Evolutionary conservation across 2,329 filamentous ascomycete genomes (phyloP).

Genomic region (Colletotrichum horii): DNA sequence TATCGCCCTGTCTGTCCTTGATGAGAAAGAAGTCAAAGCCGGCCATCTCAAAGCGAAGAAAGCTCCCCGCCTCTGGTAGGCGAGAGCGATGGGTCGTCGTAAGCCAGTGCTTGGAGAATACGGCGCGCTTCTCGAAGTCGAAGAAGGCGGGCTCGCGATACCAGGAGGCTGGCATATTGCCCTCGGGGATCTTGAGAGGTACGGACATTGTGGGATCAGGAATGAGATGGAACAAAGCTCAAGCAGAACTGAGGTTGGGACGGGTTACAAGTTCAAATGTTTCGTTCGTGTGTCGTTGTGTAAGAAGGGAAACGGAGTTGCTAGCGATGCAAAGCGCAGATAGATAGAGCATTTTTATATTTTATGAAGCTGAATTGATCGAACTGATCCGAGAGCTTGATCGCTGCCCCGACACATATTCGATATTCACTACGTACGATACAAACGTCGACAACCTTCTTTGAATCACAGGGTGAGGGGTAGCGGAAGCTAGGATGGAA

Average conservation of each 20-base stretch:
- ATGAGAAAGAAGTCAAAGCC: conserved; percentile 23
- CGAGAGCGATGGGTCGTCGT: conserved; percentile 25
- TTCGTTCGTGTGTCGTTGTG: neutral
- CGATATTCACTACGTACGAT: accelerated
- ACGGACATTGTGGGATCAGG: neutral
- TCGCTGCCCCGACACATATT: neutral
- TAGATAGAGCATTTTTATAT: neutral
- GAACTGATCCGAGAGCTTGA: neutral
- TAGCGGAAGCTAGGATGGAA: neutral
- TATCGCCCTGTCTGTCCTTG: conserved; percentile 18
- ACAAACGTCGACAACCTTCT: neutral
- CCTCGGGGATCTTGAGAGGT: neutral
- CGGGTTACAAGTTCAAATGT: neutral
- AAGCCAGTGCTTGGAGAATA: conserved; percentile 41
- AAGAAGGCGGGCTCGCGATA: conserved; percentile 36
- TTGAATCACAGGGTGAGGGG: neutral
- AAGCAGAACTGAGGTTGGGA: neutral
- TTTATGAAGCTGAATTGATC: neutral
- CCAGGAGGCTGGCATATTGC: conserved; percentile 26
- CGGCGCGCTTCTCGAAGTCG: conserved; percentile 41
- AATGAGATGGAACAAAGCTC: neutral
- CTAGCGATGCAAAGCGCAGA: neutral
- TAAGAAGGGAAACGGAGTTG: neutral
- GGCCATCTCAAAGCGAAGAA: conserved; percentile 18
- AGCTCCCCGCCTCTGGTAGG: conserved; percentile 17